Percentiles rank a stretch among this genome's conserved stretches.
These are phyloP conservation scores for Phylloporus rhodoxanthus DNA, from an alignment of 768 basidiomycete genomes.

Conservation along the genomic window DNA sequence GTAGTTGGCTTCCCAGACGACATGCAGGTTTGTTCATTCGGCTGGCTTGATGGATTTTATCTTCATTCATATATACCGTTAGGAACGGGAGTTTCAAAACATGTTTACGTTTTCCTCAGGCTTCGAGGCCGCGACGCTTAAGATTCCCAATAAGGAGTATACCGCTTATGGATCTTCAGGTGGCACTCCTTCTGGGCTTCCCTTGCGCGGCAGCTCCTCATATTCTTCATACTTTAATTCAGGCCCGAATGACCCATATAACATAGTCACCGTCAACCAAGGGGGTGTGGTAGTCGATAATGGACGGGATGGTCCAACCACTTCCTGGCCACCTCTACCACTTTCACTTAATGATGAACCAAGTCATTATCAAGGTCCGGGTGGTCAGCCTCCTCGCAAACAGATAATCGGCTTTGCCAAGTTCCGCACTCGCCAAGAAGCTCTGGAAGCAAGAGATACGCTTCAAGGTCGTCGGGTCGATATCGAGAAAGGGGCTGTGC, in stretches of 20 bases:
- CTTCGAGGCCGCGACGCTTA: slow-evolving; percentile 96
- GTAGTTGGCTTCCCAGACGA: slow-evolving; percentile 99
- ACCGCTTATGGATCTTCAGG: slow-evolving; percentile 59
- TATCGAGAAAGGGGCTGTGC: slow-evolving; percentile 82
- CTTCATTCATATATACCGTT: slow-evolving; percentile 12
- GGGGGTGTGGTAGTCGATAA: slow-evolving; percentile 79
- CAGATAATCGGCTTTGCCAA: slow-evolving; percentile 99
- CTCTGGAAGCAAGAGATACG: slow-evolving; percentile 78
- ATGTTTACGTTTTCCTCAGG: slow-evolving; percentile 97
- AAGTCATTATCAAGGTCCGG: slow-evolving; percentile 28
- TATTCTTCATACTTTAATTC: slow-evolving; percentile 33
- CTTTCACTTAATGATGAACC: slow-evolving; percentile 30
- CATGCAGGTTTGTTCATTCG: slow-evolving; percentile 70
- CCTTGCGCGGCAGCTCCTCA: slow-evolving; percentile 33
- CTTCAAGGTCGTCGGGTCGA: slow-evolving; percentile 90
- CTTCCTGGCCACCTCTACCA: slow-evolving; percentile 55
- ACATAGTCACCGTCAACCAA: slow-evolving; percentile 75
- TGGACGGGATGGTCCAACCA: slow-evolving; percentile 64
- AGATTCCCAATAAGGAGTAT: slow-evolving; percentile 91
- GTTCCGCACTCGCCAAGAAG: slow-evolving; percentile 83
- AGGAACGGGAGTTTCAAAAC: slow-evolving; percentile 99
- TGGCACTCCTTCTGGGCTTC: slow-evolving; percentile 32
- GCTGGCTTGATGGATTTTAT: slow-evolving; percentile 6
- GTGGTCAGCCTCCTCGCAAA: slow-evolving; percentile 60
- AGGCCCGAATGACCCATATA: slow-evolving; percentile 77